These are phyloP conservation scores for Raphanus sativus DNA, from an alignment of 345 rosid species.

Conservation along the genomic window DNA sequence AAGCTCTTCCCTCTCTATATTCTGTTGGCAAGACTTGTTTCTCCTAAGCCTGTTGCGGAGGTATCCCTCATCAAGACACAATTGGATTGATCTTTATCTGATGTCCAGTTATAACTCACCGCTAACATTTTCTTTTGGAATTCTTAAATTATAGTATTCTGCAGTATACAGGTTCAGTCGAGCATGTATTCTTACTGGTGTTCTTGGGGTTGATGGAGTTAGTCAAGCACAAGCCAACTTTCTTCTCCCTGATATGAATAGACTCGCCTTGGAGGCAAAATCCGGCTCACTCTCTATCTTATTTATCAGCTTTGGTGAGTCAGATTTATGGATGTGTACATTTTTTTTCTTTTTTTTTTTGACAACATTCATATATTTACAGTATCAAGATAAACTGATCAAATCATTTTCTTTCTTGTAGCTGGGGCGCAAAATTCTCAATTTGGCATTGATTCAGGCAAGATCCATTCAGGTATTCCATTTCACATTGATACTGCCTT, in stretches of 20 bases:
- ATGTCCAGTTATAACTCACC: slow-evolving; percentile 6
- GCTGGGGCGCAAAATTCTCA: slow-evolving; percentile 71
- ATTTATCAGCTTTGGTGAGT: slow-evolving; percentile 80
- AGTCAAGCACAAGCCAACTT: slow-evolving; percentile 71
- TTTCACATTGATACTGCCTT: neutral
- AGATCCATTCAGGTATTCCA: slow-evolving; percentile 53
- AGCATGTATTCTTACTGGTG: slow-evolving; percentile 73
- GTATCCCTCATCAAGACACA: slow-evolving; percentile 39
- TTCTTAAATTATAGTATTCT: slow-evolving; percentile 67
- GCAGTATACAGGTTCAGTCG: slow-evolving; percentile 85
- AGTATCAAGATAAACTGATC: slow-evolving; percentile 22
- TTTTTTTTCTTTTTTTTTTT: neutral
- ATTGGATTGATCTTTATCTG: neutral
- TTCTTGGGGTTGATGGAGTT: slow-evolving; percentile 66
- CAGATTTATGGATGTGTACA: slow-evolving; percentile 7
- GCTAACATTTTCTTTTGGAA: slow-evolving; percentile 33
- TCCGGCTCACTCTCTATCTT: slow-evolving; percentile 75
- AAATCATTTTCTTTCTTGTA: slow-evolving; percentile 40
- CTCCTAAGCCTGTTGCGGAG: slow-evolving; percentile 58
- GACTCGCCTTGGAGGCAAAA: slow-evolving; percentile 74
- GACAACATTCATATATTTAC: slow-evolving; percentile 10
- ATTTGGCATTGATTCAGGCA: slow-evolving; percentile 60
- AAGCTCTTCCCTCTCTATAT: slow-evolving; percentile 72
- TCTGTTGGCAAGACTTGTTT: slow-evolving; percentile 73
- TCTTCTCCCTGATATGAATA: slow-evolving; percentile 79